These are phyloP conservation scores for Triangularia verruculosa DNA, from an alignment of 2,329 filamentous ascomycete species.

Conservation along the genomic window DNA sequence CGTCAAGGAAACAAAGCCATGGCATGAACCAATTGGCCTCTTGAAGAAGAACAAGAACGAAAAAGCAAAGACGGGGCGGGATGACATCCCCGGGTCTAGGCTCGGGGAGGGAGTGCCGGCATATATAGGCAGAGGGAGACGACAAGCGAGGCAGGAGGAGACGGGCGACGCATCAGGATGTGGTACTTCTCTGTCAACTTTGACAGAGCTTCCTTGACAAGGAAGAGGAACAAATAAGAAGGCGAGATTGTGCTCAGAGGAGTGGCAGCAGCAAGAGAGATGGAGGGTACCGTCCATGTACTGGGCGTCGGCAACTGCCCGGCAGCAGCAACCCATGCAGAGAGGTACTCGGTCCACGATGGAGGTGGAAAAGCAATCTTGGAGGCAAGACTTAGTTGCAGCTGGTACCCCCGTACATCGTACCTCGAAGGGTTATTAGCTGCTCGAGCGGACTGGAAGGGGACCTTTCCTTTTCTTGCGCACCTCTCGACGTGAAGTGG, in stretches of 20 bases:
- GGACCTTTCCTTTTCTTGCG: slow-evolving; percentile 13
- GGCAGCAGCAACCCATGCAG: slow-evolving; percentile 15
- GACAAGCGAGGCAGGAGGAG: slow-evolving; percentile 23
- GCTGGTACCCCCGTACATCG: slow-evolving; percentile 14
- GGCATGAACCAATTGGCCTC: slow-evolving; percentile 36
- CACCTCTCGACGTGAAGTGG: slow-evolving; percentile 16
- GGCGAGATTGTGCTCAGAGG: slow-evolving; percentile 10
- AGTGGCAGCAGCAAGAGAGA: slow-evolving; percentile 12
- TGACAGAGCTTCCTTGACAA: slow-evolving; percentile 7
- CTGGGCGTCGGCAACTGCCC: slow-evolving; percentile 16
- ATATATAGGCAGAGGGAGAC: slow-evolving; percentile 44
- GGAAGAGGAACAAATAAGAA: slow-evolving; percentile 18
- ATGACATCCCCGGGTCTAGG: slow-evolving; percentile 30
- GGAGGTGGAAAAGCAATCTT: slow-evolving; percentile 16
- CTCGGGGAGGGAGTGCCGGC: slow-evolving; percentile 40
- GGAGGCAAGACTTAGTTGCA: slow-evolving; percentile 12
- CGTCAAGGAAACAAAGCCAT: slow-evolving; percentile 43
- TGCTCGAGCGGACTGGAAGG: slow-evolving; percentile 4
- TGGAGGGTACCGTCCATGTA: slow-evolving; percentile 20
- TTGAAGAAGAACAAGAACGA: slow-evolving; percentile 31
- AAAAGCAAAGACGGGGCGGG: slow-evolving; percentile 28
- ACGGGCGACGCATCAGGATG: slow-evolving; percentile 12
- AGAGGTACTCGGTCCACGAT: slow-evolving; percentile 15
- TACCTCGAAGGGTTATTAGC: slow-evolving; percentile 3
- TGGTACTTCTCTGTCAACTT: slow-evolving; percentile 15